Base-by-base conservation (phyloP, 306 rosid species). In the Quercus ilex region DNA sequence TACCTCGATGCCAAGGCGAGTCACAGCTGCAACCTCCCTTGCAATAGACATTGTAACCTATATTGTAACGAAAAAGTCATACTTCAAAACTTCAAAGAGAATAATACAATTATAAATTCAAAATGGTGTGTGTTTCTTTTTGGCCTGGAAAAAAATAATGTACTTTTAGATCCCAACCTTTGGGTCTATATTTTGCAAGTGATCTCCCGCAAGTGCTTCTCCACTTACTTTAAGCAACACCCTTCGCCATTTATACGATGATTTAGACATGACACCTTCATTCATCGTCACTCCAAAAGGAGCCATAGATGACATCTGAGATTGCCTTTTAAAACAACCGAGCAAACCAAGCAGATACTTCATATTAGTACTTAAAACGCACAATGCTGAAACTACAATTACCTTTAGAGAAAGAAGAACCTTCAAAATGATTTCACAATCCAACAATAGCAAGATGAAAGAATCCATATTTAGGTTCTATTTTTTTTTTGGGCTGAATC, bases 1-100 rank as follows among this genome's bases (percentile, higher is more conserved):
- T 84, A 95, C 99, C 99, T 95, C 98, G 85, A 95, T 87, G 67
- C 99, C 99, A 56, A 93, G 97, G 71, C 96, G 97, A 79, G 97
- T 91, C 71, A 95, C 99, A 77, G 94, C 73, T 76, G 98, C 97
- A 77, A 95, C 99, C 84, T 93, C 99, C 88, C 96, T 89, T 52
- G 98, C 98, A 77, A 95, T 95, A 75, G 93, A 87, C 99, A 91
- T 95, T 15, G 98, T 92, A 46, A 92, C 76, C 98, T 95, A 84
- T 59, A 85, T 55, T 67, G 17, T 51, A 74, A 14, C 55, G 63
- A 26, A 52, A 73, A 10, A 5, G 43, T 52, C 28, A 25, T 10
- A 52, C 46, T 17, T 80, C 30, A 85, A 55, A 75, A 72, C 41
- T 70, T 69, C 10, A 19, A 26, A 43, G 19, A 79, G 83, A 75